Evolutionary conservation across 192 early-diverging fungal species (phyloP).

Genomic region (Entophlyctis luteolus): DNA sequence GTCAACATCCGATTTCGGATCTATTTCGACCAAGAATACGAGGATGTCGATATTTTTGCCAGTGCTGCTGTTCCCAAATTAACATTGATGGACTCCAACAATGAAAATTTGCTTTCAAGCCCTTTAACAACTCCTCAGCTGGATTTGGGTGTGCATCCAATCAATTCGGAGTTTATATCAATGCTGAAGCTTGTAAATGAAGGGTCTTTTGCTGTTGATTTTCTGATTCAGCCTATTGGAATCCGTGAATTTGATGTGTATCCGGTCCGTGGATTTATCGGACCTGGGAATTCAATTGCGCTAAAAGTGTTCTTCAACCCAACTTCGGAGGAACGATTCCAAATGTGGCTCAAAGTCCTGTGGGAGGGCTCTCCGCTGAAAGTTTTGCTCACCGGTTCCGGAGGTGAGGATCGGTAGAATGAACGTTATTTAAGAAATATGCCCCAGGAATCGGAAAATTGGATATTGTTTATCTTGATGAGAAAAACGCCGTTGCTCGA

Average conservation of each 20-base stretch:
- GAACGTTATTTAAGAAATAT: too few relatives aligned
- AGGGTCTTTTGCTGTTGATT: slow-evolving; percentile 57
- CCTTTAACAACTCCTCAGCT: slow-evolving; percentile 21
- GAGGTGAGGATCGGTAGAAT: slow-evolving; percentile 24
- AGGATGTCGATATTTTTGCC: slow-evolving; percentile 50
- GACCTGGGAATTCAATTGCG: slow-evolving; percentile 32
- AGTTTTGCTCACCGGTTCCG: slow-evolving; percentile 46
- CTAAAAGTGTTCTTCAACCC: slow-evolving; percentile 52
- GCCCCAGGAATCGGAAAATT: slow-evolving; percentile 51
- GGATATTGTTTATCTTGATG: slow-evolving; percentile 49
- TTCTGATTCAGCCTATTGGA: slow-evolving; percentile 53
- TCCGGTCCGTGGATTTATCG: slow-evolving; percentile 54
- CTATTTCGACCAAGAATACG: slow-evolving; percentile 45
- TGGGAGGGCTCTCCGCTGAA: slow-evolving; percentile 53
- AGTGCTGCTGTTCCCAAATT: slow-evolving; percentile 39
- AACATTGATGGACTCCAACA: slow-evolving; percentile 27
- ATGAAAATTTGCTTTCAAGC: slow-evolving; percentile 27
- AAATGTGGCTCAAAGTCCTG: slow-evolving; percentile 45
- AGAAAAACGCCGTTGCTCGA: slow-evolving; percentile 38
- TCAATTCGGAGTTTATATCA: slow-evolving; percentile 40
- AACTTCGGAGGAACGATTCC: slow-evolving; percentile 47
- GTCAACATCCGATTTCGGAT: slow-evolving; percentile 38
- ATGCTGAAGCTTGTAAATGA: slow-evolving; percentile 49
- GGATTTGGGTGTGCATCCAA: slow-evolving; percentile 56
- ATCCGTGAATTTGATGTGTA: slow-evolving; percentile 51